Percentiles rank a stretch among this genome's conserved stretches.
These are phyloP conservation scores for Entomortierella lignicola DNA, from an alignment of 192 early-diverging fungal genomes.

Conservation along the genomic window DNA sequence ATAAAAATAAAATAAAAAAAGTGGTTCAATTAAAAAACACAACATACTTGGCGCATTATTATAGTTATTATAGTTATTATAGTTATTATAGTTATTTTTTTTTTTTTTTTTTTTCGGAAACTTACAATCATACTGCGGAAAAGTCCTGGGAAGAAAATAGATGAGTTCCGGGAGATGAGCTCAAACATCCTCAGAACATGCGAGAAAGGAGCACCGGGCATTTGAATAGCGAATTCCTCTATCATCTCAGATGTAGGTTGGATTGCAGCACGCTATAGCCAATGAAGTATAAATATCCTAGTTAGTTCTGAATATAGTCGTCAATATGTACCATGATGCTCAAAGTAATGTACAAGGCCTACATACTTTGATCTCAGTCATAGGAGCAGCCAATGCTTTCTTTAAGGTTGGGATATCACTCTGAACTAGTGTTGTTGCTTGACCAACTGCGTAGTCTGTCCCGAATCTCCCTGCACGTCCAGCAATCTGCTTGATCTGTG, in stretches of 20 bases:
- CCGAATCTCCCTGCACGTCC: constrained; percentile 91
- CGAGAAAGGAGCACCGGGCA: constrained; percentile 44
- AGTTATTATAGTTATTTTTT: too few relatives aligned
- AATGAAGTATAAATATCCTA: not conserved
- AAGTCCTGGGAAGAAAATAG: constrained; percentile 25
- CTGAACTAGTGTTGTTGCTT: constrained; percentile 74
- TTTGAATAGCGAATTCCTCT: constrained; percentile 30
- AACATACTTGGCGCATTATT: too few relatives aligned
- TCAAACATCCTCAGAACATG: constrained; percentile 46
- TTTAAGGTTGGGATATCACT: constrained; percentile 31
- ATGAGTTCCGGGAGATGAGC: constrained; percentile 34
- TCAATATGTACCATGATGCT: too few relatives aligned
- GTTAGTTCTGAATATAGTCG: too few relatives aligned
- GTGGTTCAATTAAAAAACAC: not conserved
- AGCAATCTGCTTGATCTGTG: constrained; percentile 93
- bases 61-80: too few relatives aligned
- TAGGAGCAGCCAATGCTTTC: constrained; percentile 26
- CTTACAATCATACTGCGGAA: constrained; percentile 46
- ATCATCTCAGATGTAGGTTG: constrained; percentile 41
- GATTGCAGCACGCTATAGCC: constrained; percentile 31
- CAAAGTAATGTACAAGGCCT: not conserved
- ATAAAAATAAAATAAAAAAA: constrained; percentile 9
- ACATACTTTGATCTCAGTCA: constrained; percentile 30
- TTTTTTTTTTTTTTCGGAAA: too few relatives aligned
- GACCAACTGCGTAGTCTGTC: constrained; percentile 72